These are phyloP conservation scores for Xerocomellus dryophilus DNA, from an alignment of 768 basidiomycete species.

Conservation along the genomic window DNA sequence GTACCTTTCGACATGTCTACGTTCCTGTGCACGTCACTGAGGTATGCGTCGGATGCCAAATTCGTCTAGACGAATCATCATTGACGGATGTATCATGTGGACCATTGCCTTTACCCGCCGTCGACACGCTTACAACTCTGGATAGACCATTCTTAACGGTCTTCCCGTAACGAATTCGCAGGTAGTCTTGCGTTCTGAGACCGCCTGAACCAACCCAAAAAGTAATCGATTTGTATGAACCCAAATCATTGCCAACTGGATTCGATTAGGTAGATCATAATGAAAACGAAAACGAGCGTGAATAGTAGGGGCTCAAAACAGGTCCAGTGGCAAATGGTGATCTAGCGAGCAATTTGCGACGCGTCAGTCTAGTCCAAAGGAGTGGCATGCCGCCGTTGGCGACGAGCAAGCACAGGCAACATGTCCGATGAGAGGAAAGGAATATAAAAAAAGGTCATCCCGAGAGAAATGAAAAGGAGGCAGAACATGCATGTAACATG, in stretches of 20 bases:
- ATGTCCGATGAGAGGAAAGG: conserved; percentile 11
- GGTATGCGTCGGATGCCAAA: background rate
- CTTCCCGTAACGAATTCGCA: background rate
- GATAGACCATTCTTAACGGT: background rate
- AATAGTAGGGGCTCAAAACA: background rate
- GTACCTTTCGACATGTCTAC: background rate
- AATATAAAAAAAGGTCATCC: background rate
- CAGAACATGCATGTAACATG: background rate
- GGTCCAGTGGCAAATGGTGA: background rate
- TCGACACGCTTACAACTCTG: background rate
- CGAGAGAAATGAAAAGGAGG: background rate
- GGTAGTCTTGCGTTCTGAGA: too few species aligned
- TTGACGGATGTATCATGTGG: too few species aligned
- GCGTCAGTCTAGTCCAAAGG: conserved; percentile 22
- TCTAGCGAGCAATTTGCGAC: conserved; percentile 15
- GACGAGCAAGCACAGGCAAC: conserved; percentile 5
- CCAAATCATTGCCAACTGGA: conserved; percentile 24
- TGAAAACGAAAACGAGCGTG: conserved; percentile 17
- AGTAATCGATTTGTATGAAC: conserved; percentile 9
- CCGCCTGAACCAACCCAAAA: background rate
- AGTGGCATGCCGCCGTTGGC: conserved; percentile 10
- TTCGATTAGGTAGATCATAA: conserved; percentile 30
- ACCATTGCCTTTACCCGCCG: background rate
- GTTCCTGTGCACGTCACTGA: background rate
- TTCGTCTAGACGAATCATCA: background rate